These are phyloP conservation scores for Xylariaceae sp. DNA, from an alignment of 2,329 filamentous ascomycete species.

Conservation along the genomic window DNA sequence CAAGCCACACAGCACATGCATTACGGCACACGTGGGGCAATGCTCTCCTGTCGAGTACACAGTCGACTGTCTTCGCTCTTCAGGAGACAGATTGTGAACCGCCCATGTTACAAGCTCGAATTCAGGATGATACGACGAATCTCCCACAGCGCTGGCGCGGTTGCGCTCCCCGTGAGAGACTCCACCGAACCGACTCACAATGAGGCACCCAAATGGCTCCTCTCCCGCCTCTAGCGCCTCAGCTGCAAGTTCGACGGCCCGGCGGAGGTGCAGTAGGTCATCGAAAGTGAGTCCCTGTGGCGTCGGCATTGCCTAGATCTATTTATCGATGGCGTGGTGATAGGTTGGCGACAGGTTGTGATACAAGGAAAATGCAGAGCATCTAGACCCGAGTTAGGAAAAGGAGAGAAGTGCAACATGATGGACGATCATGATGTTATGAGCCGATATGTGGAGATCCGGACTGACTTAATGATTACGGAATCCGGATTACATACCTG, in stretches of 20 bases:
- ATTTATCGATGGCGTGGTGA: not conserved
- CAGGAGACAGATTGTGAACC: slow-evolving; percentile 8
- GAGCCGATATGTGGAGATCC: not conserved
- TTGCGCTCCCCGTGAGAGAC: slow-evolving; percentile 21
- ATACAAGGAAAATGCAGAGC: not conserved
- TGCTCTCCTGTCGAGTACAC: slow-evolving; percentile 26
- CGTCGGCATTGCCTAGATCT: not conserved
- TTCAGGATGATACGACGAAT: slow-evolving; percentile 23
- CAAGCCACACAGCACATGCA: slow-evolving; percentile 21
- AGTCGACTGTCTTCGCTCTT: slow-evolving; percentile 12
- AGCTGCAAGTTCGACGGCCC: slow-evolving; percentile 29
- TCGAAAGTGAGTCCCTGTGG: slow-evolving; percentile 1
- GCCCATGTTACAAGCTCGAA: slow-evolving; percentile 25
- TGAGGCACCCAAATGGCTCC: slow-evolving; percentile 24
- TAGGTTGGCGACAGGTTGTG: not conserved
- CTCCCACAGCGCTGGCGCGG: slow-evolving; percentile 13
- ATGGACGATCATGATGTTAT: not conserved
- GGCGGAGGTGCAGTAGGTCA: slow-evolving; percentile 20
- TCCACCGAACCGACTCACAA: not conserved
- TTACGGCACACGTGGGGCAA: slow-evolving; percentile 24
- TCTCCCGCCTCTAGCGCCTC: slow-evolving; percentile 27
- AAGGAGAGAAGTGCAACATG: not conserved
- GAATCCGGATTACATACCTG: not conserved
- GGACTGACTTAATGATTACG: not conserved
- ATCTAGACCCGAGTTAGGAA: not conserved